Conservation (phyloP, 345 rosid genomes). For the Pelargonium nanum region DNA sequence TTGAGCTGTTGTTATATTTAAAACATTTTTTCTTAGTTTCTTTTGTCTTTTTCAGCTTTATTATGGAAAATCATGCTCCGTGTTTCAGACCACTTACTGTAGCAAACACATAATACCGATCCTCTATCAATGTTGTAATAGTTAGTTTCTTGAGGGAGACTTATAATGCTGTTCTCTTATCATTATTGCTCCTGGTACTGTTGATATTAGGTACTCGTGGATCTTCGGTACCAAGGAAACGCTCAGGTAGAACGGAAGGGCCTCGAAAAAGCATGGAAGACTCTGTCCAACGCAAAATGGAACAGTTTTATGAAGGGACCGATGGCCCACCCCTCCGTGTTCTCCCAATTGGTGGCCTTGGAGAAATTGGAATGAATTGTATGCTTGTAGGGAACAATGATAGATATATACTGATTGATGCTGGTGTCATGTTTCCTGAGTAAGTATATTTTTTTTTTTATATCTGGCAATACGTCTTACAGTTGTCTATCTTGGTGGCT, state of each 20-base stretch:
- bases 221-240: slow-evolving; percentile 42
- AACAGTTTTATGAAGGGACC: slow-evolving; percentile 86
- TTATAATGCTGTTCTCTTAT: neutral
- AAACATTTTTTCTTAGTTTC: too few relatives aligned
- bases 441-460: slow-evolving; percentile 32
- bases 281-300: slow-evolving; percentile 91
- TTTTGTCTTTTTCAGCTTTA: too few relatives aligned
- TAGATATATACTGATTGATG: slow-evolving; percentile 86
- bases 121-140: too few relatives aligned
- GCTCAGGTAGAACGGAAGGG: slow-evolving; percentile 60
- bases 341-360: slow-evolving; percentile 94
- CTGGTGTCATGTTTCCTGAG: slow-evolving; percentile 99
- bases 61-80: too few relatives aligned
- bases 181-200: neutral
- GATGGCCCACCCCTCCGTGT: slow-evolving; percentile 91
- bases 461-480: neutral
- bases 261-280: slow-evolving; percentile 90
- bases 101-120: too few relatives aligned
- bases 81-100: too few relatives aligned
- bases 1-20: too few relatives aligned
- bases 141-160: neutral
- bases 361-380: slow-evolving; percentile 99
- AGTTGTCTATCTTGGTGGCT: slow-evolving; percentile 3
- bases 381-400: slow-evolving; percentile 97
- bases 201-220: slow-evolving; percentile 30